Evolutionary conservation across 2,329 filamentous ascomycete species (phyloP).

Genomic region (Xylariomycetidae sp.): DNA sequence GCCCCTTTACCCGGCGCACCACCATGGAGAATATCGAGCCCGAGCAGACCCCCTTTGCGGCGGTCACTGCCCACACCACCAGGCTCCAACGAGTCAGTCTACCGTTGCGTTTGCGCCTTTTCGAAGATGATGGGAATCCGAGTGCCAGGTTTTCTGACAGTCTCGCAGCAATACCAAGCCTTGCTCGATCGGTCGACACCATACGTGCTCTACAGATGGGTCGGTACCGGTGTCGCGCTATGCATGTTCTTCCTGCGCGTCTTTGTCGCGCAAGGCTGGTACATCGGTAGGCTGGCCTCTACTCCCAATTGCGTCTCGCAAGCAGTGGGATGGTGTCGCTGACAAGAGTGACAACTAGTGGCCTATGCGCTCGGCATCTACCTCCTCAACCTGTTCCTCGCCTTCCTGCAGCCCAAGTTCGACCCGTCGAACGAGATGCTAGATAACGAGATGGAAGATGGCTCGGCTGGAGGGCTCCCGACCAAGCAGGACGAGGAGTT

Average conservation of each 20-base stretch:
- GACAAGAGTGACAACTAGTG: constrained; percentile 47
- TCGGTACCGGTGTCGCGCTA: constrained; percentile 70
- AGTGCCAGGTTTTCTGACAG: constrained; percentile 11
- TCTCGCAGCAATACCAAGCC: constrained; percentile 76
- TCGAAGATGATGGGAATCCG: not conserved
- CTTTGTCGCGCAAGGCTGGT: constrained; percentile 92
- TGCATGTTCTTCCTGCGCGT: constrained; percentile 83
- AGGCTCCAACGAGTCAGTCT: constrained; percentile 64
- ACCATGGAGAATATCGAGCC: constrained; percentile 81
- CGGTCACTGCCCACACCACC: constrained; percentile 79
- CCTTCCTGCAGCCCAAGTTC: constrained; percentile 97
- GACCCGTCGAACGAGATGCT: constrained; percentile 87
- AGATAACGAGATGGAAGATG: constrained; percentile 96
- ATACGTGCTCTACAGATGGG: constrained; percentile 83
- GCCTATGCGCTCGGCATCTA: constrained; percentile 98
- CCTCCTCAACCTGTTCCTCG: constrained; percentile 97
- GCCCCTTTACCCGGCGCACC: constrained; percentile 4
- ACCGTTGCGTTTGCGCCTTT: constrained; percentile 2
- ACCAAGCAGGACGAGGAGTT: constrained; percentile 98
- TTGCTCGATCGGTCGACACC: constrained; percentile 92
- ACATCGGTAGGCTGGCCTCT: constrained; percentile 65
- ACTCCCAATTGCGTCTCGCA: not conserved
- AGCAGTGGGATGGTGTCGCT: constrained; percentile 3
- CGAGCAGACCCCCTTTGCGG: constrained; percentile 85
- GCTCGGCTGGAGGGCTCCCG: constrained; percentile 72